Base-by-base conservation (phyloP, 2,329 filamentous ascomycete species). In the Talaromyces piceae region DNA sequence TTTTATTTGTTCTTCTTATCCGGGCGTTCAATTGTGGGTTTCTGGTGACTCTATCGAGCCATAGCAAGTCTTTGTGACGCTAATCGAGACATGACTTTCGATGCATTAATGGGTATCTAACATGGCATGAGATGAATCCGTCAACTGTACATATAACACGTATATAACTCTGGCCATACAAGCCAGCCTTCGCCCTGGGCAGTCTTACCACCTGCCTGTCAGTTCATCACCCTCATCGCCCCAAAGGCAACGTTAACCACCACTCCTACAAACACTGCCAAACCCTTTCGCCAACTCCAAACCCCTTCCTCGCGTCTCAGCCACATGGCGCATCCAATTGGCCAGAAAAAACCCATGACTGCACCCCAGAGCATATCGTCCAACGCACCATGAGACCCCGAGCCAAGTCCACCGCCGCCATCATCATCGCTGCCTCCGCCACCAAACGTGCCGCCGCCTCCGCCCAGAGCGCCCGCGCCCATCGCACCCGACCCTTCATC, bases 261-360 rank as follows among this genome's bases (percentile, higher is more conserved):
- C 18, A 96, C 82, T 0, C 93, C 93, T 41, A 90, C 85, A 47
- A 87, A 82, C 13, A 97, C 88, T 59, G 91, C 91, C 60, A 95
- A 81, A 66, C 90, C 84, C 75, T 89, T 87, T 61, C 91, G 77
- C 63, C 86, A 82, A 54, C 84, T 87, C 82, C 90, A 95, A 54
- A 97, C 83, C 1, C 88, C 90, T 52, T 93, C 87, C 67, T 95
- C 88, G 54, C 91, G 78, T 57, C 91, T 79, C 46, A 94, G 73
- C 89, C 91, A 96, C 48, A 86, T 83, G 51, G 91, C 74, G 61
- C 88, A 90, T 0, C 88, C 91, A 8, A 97, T 69, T 3, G 93
- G 93, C 82, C 91, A 97, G 67, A 98, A 87, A 74, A 97, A 98
- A 0, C 93, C 93, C 61, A 93, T 87, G 53, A 94, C 74, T 67